Base-by-base conservation (phyloP, 1,139 yeast species). In the Lodderomyces orthopsilosis region DNA sequence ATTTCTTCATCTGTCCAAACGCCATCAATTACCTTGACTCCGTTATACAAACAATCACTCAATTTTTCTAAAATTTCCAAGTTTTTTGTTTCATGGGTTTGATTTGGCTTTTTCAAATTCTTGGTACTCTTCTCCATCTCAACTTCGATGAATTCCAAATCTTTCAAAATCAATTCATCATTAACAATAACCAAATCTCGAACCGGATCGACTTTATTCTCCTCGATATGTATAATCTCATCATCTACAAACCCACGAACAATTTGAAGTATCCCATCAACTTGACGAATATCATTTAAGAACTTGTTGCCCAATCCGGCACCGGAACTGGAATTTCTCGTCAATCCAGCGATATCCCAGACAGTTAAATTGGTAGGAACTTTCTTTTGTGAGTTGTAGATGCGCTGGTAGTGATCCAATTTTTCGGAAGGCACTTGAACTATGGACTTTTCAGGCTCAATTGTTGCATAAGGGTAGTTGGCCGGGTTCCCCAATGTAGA, bases 391-490 rank as follows among this genome's bases (percentile, higher is more conserved):
- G 86, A 76, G 12, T 63, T 62, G 54, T 78, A 83, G 6, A 83
- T 54, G 13, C 62, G 49, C 26, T 66, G 65, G 35, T 69, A 60
- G 40, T 66, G 70, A 27, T 73, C 70, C n/a, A 85, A 61, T 48
- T 71, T 70, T 12, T 60, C 59, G 47, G 81, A 76, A 17, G 81
- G 82, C 2, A 83, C 84, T 7, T 75, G 63, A 2, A 82, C 78
- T 41, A 76, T 65, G 17, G 89, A 80, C 55, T 83, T 83, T 52
- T 81, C 86, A 0, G 91, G 88, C 35, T 83, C 84, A 30, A 85
- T 84, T 1, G 93, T 85, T 12, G 91, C 93, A 63, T 81, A 85
- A 3, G 93, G 91, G 55, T 84, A 85, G 58, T 85, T 85, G 22
- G 89, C 91, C 1, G 91, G 90, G 48, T 82, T 84, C 0, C 93